These are phyloP conservation scores for Neoascochyta sp. DNA, from an alignment of 2,329 filamentous ascomycete species.

Conservation along the genomic window DNA sequence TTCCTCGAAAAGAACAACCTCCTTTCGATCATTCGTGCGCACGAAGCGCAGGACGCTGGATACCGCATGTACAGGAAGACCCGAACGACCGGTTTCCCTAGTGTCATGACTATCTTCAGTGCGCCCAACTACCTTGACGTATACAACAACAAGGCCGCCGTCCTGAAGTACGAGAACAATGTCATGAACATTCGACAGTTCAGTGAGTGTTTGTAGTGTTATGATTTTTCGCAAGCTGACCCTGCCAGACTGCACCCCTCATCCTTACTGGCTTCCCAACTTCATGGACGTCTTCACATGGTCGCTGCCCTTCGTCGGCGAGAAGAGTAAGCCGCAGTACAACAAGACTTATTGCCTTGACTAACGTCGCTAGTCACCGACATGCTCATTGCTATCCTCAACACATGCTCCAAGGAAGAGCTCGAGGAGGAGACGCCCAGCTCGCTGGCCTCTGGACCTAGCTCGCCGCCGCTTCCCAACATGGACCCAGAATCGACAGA, in stretches of 20 bases:
- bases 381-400: conserved; percentile 97
- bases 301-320: conserved; percentile 96
- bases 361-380: conserved; percentile 64
- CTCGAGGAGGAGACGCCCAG: conserved; percentile 83
- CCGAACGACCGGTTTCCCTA: conserved; percentile 93
- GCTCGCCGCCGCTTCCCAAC: conserved; percentile 64
- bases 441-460: conserved; percentile 65
- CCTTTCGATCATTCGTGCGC: conserved; percentile 91
- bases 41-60: conserved; percentile 96
- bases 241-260: conserved; percentile 75
- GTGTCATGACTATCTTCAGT: conserved; percentile 99
- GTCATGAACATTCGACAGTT: conserved; percentile 99
- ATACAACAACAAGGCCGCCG: conserved; percentile 99
- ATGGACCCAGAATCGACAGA: conserved; percentile 83
- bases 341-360: too few relatives aligned
- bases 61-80: conserved; percentile 99
- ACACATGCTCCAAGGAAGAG: conserved; percentile 97
- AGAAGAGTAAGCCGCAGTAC: conserved; percentile 58
- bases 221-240: conserved; percentile 12
- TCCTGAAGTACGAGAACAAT: conserved; percentile 99
- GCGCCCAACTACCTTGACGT: conserved; percentile 98
- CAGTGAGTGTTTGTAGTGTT: conserved; percentile 44
- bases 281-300: conserved; percentile 99
- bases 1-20: conserved; percentile 99
- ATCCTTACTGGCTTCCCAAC: conserved; percentile 98